These are phyloP conservation scores for Ophiocordyceps camponoti-floridani DNA, from an alignment of 2,329 filamentous ascomycete genomes.

Conservation along the genomic window DNA sequence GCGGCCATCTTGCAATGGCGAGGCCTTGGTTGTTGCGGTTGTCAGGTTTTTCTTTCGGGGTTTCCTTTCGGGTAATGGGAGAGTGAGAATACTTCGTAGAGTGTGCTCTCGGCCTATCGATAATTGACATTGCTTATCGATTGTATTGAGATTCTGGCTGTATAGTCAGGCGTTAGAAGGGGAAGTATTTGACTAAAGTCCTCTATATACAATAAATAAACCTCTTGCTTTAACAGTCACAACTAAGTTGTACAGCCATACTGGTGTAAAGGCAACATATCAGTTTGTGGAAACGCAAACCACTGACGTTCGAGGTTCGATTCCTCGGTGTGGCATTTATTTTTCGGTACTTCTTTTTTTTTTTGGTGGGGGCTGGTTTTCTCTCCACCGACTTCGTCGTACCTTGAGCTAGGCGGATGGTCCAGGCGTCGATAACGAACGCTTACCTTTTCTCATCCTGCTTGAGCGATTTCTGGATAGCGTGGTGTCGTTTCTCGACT, in stretches of 20 bases:
- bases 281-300: neutral
- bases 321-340: neutral
- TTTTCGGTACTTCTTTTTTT: neutral
- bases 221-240: neutral
- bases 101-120: too few relatives aligned
- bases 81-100: too few relatives aligned
- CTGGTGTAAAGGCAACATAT: neutral
- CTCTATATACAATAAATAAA: neutral
- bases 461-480: neutral
- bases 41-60: neutral
- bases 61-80: neutral
- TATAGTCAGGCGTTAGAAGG: neutral
- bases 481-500: too few relatives aligned
- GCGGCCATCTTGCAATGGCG: constrained; percentile 15
- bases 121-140: neutral
- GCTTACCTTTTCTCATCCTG: neutral
- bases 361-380: neutral
- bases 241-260: neutral
- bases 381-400: too few relatives aligned
- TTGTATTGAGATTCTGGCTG: neutral
- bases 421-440: neutral
- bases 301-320: neutral
- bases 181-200: neutral
- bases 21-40: neutral
- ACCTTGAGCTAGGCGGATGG: too few relatives aligned